Percentiles rank a stretch among this genome's conserved stretches.
Evolutionary conservation across 768 basidiomycete species (phyloP).

Genomic region (Tulasnella sp.): DNA sequence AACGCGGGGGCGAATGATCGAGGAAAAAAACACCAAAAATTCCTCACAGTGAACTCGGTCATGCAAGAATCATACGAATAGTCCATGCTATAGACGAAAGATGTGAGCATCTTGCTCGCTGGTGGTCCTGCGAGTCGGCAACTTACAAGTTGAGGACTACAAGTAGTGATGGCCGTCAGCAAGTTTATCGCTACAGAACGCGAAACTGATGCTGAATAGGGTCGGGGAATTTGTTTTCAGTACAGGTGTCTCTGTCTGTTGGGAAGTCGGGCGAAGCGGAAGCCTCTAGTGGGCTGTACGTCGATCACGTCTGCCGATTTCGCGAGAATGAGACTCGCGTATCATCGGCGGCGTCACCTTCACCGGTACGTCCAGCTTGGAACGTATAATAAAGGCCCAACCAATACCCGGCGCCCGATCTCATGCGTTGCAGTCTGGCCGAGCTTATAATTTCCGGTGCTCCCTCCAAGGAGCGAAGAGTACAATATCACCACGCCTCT

Average conservation of each 20-base stretch:
- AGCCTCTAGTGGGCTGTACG: constrained; percentile 41
- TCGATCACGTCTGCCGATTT: not conserved
- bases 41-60: constrained; percentile 35
- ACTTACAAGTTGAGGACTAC: not conserved
- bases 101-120: not conserved
- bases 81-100: not conserved
- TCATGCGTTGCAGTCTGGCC: constrained; percentile 47
- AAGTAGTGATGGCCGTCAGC: too few relatives aligned
- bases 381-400: constrained; percentile 50
- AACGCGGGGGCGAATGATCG: not conserved
- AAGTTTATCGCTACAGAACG: too few relatives aligned
- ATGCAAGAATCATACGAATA: constrained; percentile 34
- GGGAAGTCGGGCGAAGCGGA: constrained; percentile 46
- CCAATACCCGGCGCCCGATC: constrained; percentile 49
- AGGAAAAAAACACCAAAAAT: not conserved
- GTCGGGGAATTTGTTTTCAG: constrained; percentile 20
- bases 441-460: constrained; percentile 30
- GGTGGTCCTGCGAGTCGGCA: not conserved
- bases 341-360: constrained; percentile 39
- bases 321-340: constrained; percentile 38
- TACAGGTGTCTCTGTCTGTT: constrained; percentile 44
- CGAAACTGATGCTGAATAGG: too few relatives aligned
- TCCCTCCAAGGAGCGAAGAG: constrained; percentile 43
- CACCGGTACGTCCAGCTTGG: constrained; percentile 43
- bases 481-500: constrained; percentile 48